Percentiles rank a stretch among this genome's conserved stretches.
phyloP scores from a whole-genome alignment of 75 land plant genomes.

The Picea glauca region DNA sequence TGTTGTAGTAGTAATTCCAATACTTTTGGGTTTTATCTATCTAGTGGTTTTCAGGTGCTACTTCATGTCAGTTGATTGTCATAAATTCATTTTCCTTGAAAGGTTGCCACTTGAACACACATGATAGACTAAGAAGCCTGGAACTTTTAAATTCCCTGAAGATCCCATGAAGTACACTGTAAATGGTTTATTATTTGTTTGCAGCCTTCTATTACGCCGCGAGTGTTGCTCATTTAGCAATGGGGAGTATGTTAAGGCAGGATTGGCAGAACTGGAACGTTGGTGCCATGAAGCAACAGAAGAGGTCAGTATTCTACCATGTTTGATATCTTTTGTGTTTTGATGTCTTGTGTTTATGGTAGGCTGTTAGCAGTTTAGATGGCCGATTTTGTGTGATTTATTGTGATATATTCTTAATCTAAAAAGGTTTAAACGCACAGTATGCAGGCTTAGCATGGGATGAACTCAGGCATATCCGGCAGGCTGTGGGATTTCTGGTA shows the following conservation, averaged over 20 bases:
- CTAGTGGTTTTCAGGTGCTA: neutral
- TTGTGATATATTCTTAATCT: neutral
- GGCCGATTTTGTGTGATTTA: neutral
- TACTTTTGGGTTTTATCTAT: neutral
- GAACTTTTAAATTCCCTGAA: neutral
- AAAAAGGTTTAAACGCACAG: constrained; percentile 20
- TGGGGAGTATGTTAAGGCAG: constrained; percentile 89
- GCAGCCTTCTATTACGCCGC: constrained; percentile 77
- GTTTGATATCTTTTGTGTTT: neutral
- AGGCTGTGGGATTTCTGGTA: constrained; percentile 91
- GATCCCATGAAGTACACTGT: neutral
- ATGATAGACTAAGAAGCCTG: neutral
- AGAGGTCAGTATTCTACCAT: constrained; percentile 33
- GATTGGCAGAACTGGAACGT: constrained; percentile 78
- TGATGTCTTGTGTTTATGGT: neutral
- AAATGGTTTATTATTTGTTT: constrained; percentile 6
- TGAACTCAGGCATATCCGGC: constrained; percentile 84
- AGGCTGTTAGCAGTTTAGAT: neutral
- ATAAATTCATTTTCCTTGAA: neutral
- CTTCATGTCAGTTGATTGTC: neutral
- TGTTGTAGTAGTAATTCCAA: neutral
- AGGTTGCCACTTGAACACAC: neutral
- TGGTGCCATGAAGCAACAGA: constrained; percentile 83
- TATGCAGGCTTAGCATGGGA: constrained; percentile 84
- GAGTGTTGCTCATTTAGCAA: constrained; percentile 97